phyloP scores from a whole-genome alignment of 768 basidiomycete genomes.

The Lyophyllum shimeji region DNA sequence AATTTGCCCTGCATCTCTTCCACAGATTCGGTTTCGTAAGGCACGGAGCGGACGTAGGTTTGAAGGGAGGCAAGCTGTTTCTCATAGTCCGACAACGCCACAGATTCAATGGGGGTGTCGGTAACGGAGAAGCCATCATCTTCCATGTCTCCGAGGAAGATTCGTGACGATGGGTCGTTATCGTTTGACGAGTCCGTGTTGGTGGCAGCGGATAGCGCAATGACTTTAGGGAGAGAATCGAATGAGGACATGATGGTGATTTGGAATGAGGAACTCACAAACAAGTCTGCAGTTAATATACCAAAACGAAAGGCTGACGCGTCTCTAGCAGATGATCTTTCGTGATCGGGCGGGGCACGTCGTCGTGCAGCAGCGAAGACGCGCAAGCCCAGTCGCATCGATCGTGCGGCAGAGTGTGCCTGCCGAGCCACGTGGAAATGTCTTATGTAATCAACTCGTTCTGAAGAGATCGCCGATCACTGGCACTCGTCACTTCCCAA shows the following conservation, averaged over 20 bases:
- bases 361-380: conserved; percentile 1
- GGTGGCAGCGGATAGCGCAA: background rate
- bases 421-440: conserved; percentile 4
- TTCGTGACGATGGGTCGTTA: background rate
- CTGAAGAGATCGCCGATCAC: background rate
- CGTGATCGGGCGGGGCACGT: background rate
- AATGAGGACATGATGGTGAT: conserved; percentile 4
- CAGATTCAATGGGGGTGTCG: conserved; percentile 35
- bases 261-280: conserved; percentile 11
- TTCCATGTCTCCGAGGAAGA: conserved; percentile 42
- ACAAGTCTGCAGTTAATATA: background rate
- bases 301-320: conserved; percentile 12
- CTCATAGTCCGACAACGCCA: conserved; percentile 45
- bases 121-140: conserved; percentile 55
- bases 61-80: conserved; percentile 62
- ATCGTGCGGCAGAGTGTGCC: background rate
- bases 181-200: background rate
- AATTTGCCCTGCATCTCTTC: conserved; percentile 72
- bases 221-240: conserved; percentile 1
- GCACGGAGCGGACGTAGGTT: conserved; percentile 65
- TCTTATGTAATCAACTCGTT: background rate
- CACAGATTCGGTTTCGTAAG: conserved; percentile 70
- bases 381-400: conserved; percentile 14
- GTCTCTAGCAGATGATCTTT: conserved; percentile 2
- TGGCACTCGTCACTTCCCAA: background rate